Conservation (phyloP, 495 filamentous ascomycete genomes). For the Xylaria acuta region DNA sequence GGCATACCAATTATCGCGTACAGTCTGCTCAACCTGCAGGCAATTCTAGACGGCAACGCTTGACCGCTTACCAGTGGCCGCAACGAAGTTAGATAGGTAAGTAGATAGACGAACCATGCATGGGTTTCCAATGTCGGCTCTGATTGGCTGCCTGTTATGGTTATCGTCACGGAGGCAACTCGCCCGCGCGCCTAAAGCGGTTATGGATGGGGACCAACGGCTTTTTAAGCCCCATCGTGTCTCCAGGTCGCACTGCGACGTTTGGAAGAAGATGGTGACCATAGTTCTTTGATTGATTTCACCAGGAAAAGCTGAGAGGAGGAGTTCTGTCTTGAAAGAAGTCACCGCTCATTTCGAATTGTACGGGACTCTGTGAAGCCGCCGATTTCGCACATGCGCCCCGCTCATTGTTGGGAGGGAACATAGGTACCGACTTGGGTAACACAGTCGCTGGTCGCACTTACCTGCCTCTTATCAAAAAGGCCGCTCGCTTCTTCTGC, state of each 20-base stretch:
- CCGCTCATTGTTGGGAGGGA: conserved; percentile 7
- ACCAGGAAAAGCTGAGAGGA: background rate
- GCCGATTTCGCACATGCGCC: conserved; percentile 25
- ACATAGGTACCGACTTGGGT: background rate
- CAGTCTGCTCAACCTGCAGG: background rate
- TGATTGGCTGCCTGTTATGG: background rate
- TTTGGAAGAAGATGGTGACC: background rate
- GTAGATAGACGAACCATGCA: background rate
- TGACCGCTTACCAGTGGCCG: background rate
- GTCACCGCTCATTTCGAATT: background rate
- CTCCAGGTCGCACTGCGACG: background rate
- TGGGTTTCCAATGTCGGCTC: background rate
- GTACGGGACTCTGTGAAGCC: background rate
- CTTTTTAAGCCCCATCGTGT: background rate
- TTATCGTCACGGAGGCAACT: conserved; percentile 16
- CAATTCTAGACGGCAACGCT: background rate
- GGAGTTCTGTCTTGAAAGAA: background rate
- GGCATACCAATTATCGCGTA: background rate
- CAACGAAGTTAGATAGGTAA: background rate
- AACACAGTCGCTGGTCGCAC: background rate
- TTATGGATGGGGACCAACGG: background rate
- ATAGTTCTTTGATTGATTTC: background rate
- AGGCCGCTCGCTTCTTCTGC: background rate
- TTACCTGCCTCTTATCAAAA: background rate
- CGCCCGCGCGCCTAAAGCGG: conserved; percentile 16